A percentile compares a stretch with the other conserved stretches of the same genome.
These are phyloP conservation scores for Aspergillus neotritici DNA, from an alignment of 2,329 filamentous ascomycete genomes.

Conservation along the genomic window DNA sequence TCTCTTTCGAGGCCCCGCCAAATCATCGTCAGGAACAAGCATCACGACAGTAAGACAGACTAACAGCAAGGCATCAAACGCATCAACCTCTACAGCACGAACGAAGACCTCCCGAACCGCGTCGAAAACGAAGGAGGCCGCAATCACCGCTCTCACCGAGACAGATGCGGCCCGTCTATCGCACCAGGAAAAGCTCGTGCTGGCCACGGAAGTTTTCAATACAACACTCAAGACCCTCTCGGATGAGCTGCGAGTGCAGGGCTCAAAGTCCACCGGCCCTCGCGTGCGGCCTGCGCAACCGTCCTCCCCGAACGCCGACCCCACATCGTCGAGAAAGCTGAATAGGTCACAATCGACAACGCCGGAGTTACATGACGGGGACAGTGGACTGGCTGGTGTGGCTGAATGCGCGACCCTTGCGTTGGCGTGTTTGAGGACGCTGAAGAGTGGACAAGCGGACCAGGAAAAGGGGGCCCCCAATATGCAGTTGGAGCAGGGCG, in stretches of 20 bases:
- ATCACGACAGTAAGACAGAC: conserved; percentile 15
- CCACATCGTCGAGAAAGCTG: conserved; percentile 20
- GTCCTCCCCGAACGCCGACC: conserved; percentile 25
- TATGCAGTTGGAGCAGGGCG: conserved; percentile 39
- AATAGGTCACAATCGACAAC: conserved; percentile 9
- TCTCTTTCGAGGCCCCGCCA: conserved; percentile 30
- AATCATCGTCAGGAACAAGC: conserved; percentile 18
- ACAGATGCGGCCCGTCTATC: conserved; percentile 27
- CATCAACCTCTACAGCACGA: conserved; percentile 16
- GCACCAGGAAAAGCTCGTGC: conserved; percentile 34
- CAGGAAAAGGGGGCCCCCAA: conserved; percentile 22
- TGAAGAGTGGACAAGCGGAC: conserved; percentile 27
- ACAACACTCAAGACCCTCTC: conserved; percentile 39
- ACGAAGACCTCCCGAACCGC: conserved; percentile 22
- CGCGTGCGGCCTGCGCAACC: conserved; percentile 15
- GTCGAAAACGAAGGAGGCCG: conserved; percentile 21
- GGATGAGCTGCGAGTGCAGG: conserved; percentile 33
- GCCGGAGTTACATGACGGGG: conserved; percentile 3
- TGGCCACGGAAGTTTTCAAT: conserved; percentile 46
- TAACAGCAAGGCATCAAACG: conserved; percentile 21
- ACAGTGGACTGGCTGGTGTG: conserved; percentile 24
- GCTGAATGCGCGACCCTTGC: conserved; percentile 39
- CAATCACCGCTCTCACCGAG: conserved; percentile 21
- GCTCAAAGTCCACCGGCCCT: conserved; percentile 14
- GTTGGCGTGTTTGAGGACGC: conserved; percentile 32